These are phyloP conservation scores for Didymella sp. DNA, from an alignment of 2,329 filamentous ascomycete genomes.

Conservation along the genomic window DNA sequence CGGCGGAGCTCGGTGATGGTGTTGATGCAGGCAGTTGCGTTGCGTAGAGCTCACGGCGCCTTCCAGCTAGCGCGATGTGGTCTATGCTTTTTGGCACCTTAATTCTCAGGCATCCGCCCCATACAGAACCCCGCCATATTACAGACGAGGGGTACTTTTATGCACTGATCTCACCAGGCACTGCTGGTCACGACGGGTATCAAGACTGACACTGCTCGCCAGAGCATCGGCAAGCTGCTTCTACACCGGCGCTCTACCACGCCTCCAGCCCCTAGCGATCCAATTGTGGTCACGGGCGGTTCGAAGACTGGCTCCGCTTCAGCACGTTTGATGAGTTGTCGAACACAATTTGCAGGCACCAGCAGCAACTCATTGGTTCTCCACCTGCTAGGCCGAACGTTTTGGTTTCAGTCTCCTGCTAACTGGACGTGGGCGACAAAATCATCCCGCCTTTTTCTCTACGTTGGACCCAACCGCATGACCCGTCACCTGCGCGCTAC, in stretches of 20 bases:
- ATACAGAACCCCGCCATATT: slow-evolving; percentile 7
- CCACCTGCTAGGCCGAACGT: slow-evolving; percentile 38
- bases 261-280: slow-evolving; percentile 25
- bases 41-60: slow-evolving; percentile 36
- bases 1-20: slow-evolving; percentile 29
- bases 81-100: slow-evolving; percentile 5
- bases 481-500: slow-evolving; percentile 38
- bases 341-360: slow-evolving; percentile 37
- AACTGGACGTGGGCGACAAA: slow-evolving; percentile 44
- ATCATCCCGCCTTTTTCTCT: slow-evolving; percentile 46
- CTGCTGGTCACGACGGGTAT: neutral
- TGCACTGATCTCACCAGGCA: neutral
- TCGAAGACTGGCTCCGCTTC: slow-evolving; percentile 35
- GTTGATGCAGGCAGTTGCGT: slow-evolving; percentile 39
- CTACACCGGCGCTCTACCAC: slow-evolving; percentile 11
- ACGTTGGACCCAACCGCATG: slow-evolving; percentile 39
- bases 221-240: slow-evolving; percentile 10
- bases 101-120: slow-evolving; percentile 11
- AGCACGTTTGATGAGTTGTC: slow-evolving; percentile 50
- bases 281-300: slow-evolving; percentile 36
- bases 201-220: neutral
- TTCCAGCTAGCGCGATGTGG: slow-evolving; percentile 13
- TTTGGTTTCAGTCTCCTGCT: slow-evolving; percentile 48
- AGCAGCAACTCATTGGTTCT: slow-evolving; percentile 40
- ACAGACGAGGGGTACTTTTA: slow-evolving; percentile 11